Evolutionary conservation across 2,329 filamentous ascomycete genomes (phyloP), one percentile per base, ranked within the genome.

Genomic region (Apiospora marii): DNA sequence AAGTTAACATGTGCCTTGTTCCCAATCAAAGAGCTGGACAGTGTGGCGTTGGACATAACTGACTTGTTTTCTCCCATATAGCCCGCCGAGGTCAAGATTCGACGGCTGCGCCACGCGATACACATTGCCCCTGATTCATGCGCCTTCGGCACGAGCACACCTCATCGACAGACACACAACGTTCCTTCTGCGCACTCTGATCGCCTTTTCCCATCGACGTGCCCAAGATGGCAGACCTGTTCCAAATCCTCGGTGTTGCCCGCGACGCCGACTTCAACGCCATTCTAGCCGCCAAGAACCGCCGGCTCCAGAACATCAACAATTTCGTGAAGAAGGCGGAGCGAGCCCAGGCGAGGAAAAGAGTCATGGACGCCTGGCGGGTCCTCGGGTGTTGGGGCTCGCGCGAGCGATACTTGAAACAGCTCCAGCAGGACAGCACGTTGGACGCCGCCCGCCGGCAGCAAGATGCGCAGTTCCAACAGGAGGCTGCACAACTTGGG

Each of bases 141-240:
- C 8, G 13, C 8, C 0, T 13, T 27, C 14, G 14, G 7, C n/a
- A 51, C 8, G 1, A 8, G 1, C 48, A 51, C n/a, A 1, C 1
- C 6, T 1, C 8, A 16, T 53, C 27, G 5, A 34, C 27, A 19
- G 27, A 19, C 4, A 14, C 5, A 7, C 27, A 19, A 19, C 3
- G 5, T 37, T 37, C 16, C 4, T 53, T 53, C n/a, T 4, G 13
- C 6, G 24, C 12, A 53, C 13, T 30, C 37, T 7, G 51, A 53
- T 6, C 4, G 30, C 24, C 12, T 1, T 19, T 7, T 30, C 34
- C 13, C 2, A 34, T 34, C 51, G 14, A 19, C 27, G 7, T 27
- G 5, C 53, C 34, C 8, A 64, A 34, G 19, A 64, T 64, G 58
- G 34, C 34, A 4, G 34, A 64, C 19, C 58, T 41, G 0, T 64